A percentile compares a stretch with the other conserved stretches of the same genome.
These are phyloP conservation scores for Lepidium didymum DNA, from an alignment of 345 rosid species.

Conservation along the genomic window DNA sequence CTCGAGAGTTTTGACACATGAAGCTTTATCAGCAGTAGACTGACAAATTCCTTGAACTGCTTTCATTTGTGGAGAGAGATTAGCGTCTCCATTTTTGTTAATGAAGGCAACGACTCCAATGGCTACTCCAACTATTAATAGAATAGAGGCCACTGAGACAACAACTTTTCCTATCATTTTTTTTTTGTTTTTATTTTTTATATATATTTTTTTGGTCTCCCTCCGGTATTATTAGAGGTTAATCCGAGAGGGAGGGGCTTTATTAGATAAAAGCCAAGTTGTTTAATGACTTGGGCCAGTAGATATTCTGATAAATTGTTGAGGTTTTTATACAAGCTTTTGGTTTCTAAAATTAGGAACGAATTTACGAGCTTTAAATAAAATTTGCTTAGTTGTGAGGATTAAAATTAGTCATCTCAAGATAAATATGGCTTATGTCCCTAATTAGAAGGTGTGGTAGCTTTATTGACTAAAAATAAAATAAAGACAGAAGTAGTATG, in stretches of 20 bases:
- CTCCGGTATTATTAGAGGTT: slow-evolving; percentile 25
- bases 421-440: slow-evolving; percentile 7
- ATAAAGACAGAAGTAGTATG: not conserved
- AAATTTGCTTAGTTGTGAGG: slow-evolving; percentile 11
- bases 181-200: not conserved
- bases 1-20: slow-evolving; percentile 46
- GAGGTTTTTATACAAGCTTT: slow-evolving; percentile 13
- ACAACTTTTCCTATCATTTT: slow-evolving; percentile 34
- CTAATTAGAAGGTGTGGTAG: slow-evolving; percentile 7
- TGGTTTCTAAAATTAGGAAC: slow-evolving; percentile 21
- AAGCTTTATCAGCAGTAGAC: slow-evolving; percentile 42
- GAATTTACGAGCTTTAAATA: slow-evolving; percentile 1
- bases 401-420: slow-evolving; percentile 8
- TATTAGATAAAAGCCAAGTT: slow-evolving; percentile 31
- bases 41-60: slow-evolving; percentile 40
- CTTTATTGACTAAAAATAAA: not conserved
- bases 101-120: slow-evolving; percentile 35
- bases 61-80: slow-evolving; percentile 33
- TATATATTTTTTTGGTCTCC: slow-evolving; percentile 14
- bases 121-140: slow-evolving; percentile 42
- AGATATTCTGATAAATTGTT: not conserved
- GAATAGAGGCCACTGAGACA: slow-evolving; percentile 43
- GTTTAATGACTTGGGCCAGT: slow-evolving; percentile 29
- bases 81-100: not conserved
- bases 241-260: slow-evolving; percentile 33